These are phyloP conservation scores for Backusella circina DNA, from an alignment of 192 early-diverging fungal genomes.

Conservation along the genomic window DNA sequence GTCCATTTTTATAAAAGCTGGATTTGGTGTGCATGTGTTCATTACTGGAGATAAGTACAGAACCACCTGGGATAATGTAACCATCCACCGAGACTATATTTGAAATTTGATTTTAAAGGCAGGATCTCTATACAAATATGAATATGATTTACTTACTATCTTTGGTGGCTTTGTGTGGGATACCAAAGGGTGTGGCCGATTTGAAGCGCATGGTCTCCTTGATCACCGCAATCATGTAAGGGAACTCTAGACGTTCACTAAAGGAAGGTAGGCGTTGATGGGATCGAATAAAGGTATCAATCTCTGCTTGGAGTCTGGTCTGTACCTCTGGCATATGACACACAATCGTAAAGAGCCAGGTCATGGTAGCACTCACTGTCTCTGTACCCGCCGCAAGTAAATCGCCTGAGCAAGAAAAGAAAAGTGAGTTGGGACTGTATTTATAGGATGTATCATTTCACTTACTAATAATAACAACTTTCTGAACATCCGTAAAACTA, in stretches of 20 bases:
- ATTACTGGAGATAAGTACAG: slow-evolving; percentile 41
- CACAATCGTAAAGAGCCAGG: slow-evolving; percentile 5
- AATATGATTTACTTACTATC: slow-evolving; percentile 2
- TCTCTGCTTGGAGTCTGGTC: slow-evolving; percentile 2
- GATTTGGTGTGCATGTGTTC: slow-evolving; percentile 42
- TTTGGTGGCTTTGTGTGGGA: slow-evolving; percentile 12
- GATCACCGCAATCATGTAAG: slow-evolving; percentile 15
- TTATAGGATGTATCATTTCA: background rate
- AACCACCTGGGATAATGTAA: background rate
- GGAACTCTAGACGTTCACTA: background rate
- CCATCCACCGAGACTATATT: slow-evolving; percentile 10
- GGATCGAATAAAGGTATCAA: slow-evolving; percentile 3
- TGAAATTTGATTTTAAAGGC: background rate
- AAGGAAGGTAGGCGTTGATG: background rate
- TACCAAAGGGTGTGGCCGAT: background rate
- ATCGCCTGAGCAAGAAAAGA: background rate
- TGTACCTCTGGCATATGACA: slow-evolving; percentile 18
- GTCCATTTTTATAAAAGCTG: slow-evolving; percentile 32
- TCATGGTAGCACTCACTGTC: background rate
- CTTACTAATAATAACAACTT: background rate
- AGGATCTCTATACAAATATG: background rate
- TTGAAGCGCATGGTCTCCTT: slow-evolving; percentile 9
- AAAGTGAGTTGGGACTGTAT: too few relatives aligned
- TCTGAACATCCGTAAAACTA: background rate
- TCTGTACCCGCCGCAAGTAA: slow-evolving; percentile 1